Evolutionary conservation across 1,284 basidiomycete species (phyloP), one percentile per base, ranked within the genome.

Genomic region (Trichosporon asahii): DNA sequence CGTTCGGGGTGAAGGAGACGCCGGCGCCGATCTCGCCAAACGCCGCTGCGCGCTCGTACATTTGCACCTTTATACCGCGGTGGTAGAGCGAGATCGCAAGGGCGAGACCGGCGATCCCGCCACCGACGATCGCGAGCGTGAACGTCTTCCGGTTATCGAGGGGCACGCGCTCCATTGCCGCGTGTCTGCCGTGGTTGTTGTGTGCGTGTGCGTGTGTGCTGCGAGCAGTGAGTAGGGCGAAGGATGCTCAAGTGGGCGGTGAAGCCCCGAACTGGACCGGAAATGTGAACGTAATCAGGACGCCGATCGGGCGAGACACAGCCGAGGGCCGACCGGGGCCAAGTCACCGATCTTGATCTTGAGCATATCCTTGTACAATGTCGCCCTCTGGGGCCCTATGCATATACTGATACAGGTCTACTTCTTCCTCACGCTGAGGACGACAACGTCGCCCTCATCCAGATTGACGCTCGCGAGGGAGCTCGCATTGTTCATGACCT

Each of bases 381-480:
- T 60, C 9, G 29, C 55, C 55, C 18, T n/a, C n/a, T n/a, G 57
- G 2, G 27, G 57, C 57, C 57, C 57, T 61, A 61, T 61, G 57
- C 57, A 61, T 61, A 61, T 64, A 64, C 33, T 64, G 63, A 25
- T 64, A 64, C 63, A 64, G n/a, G 14, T 44, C 73, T 78, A 82
- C 76, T 86, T 86, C 75, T 93, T 91, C 76, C 90, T 88, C 63
- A 96, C 86, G 71, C 87, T 90, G 74, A 95, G 86, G 25, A 89
- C 87, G 25, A 97, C 81, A 68, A 88, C 70, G 79, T 96, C 94
- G 74, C 93, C 94, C 72, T 94, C 92, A 80, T 94, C 94, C 75
- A 97, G 79, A 79, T 97, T 97, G 78, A 93, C 91, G 74, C 86
- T 88, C 29, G 93, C 94, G 74, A 97, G 88, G 66, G 92, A 90